Base-by-base conservation (phyloP, 371 early-diverging fungal species). In the Haplosporangium sp. region DNA sequence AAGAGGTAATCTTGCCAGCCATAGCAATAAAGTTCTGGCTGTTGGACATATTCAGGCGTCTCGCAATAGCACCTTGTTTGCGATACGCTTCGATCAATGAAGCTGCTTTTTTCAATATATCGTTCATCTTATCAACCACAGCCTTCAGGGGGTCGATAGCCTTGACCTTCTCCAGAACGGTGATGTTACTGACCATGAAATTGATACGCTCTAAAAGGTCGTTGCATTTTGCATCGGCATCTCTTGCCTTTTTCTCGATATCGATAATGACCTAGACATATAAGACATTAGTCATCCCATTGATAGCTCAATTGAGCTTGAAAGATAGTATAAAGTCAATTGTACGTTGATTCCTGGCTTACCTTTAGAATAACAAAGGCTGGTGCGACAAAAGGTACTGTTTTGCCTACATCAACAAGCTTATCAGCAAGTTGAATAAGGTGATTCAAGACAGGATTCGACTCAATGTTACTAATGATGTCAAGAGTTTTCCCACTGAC, bases 121-220 rank as follows among this genome's bases (percentile, higher is more conserved):
- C 60, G 56, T 83, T 83, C 75, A 83, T 85, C 48, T 68, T 69
- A 20, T 65, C 65, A 19, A 85, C 74, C 17, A 87, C 86, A 5
- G 67, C 72, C 45, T 72, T 72, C 38, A 75, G 40, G 0, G 83
- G 69, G 9, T 79, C 77, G 27, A 66, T 70, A 1, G 74, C 63
- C 37, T 65, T 63, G 59, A 85, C 63, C 35, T 77, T 75, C 42
- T 84, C 84, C 27, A 87, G 60, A 47, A 84, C 84, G 7, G 75
- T 70, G 37, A 87, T 59, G 50, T 87, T 83, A 60, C 74, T 73
- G 53, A 85, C 71, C 85, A 87, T 85, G 40, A 87, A 87, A 47
- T 67, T 78, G 79, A 87, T 85, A 53, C 87, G 85, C 60, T 87
- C 87, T 57, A 87, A 39, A 17, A 87, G 76, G 59, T 86, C 86